Percentiles rank a stretch among this genome's conserved stretches.
These are phyloP conservation scores for Leptographium radiaticola DNA, from an alignment of 2,329 filamentous ascomycete species.

Conservation along the genomic window DNA sequence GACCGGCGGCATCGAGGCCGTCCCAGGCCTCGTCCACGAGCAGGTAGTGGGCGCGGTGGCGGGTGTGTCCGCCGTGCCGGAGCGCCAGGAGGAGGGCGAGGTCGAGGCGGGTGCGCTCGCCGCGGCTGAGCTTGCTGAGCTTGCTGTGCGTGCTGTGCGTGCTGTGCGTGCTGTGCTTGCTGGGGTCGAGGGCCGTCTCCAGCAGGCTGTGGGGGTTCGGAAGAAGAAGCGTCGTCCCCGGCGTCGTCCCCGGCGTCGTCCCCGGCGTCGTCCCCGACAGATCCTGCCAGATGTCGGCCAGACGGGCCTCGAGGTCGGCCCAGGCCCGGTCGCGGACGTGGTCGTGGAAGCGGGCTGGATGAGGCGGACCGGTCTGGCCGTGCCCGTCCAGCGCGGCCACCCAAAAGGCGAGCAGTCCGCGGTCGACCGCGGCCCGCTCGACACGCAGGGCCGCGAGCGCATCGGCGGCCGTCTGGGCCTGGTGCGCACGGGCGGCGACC, in stretches of 20 bases:
- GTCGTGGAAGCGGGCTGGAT: no score
- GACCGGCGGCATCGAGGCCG: conserved; percentile 17
- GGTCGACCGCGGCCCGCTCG: neutral
- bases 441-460: neutral
- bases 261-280: no score
- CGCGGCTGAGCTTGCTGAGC: conserved; percentile 20
- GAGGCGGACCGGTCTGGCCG: no score
- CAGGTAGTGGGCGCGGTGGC: conserved; percentile 19
- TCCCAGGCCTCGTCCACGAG: conserved; percentile 23
- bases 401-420: neutral
- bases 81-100: conserved; percentile 22
- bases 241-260: no score
- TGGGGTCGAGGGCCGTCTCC: no score
- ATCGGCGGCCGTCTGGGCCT: neutral
- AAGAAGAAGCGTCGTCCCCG: no score
- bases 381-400: neutral
- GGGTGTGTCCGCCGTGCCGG: conserved; percentile 15
- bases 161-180: no score
- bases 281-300: no score
- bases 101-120: conserved; percentile 22
- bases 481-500: neutral
- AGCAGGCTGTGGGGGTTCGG: no score
- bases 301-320: no score
- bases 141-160: no score
- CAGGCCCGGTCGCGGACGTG: no score